Base-by-base conservation (phyloP, 163 green algal species). In the Volvox carteri region DNA sequence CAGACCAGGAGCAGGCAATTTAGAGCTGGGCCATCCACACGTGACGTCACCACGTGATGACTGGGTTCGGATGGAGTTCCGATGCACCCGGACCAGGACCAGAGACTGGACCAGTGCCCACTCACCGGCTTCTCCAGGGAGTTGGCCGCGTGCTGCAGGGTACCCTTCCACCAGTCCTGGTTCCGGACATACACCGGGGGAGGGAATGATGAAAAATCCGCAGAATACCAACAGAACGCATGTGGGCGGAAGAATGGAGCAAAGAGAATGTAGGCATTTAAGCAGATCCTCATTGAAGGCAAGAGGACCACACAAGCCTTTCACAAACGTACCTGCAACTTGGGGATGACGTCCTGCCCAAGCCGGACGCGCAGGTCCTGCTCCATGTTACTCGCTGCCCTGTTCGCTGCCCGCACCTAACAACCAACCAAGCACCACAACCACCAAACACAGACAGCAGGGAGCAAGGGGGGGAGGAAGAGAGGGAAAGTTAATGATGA, bases 261-360 rank as follows among this genome's bases (percentile, higher is more conserved):
- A 35, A 68, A 19, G n/a, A 68, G 58, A 6, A n/a, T 9, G 14
- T 19, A 28, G 23, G 58, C 18, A 48, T 21, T 44, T 44, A 78
- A 19, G 4, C 18, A 14, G 28, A 54, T 21, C 37, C 35, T 16
- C 12, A 18, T 4, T 37, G 19, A 78, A 18, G 33, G 11, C 68
- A 33, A 18, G 9, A 19, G 19, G 28, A 7, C 14, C 25, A 54
- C 39, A 19, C 68, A 78, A 23, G 9, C 37, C 68, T 23, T 18
- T 30, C 37, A 25, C 68, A 78, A 21, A 50, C 62, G 42, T 37
- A 58, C 67, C 68, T 83, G 70, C 50, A 89, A 21, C 84, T 89
- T 89, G 50, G 84, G 84, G 33, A 89, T 89, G 50, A 89, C 52
- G 30, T 89, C 84, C 84, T 89, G 84, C 25, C 84, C 84, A 25